Percentiles rank a stretch among this genome's conserved stretches.
These are phyloP conservation scores for Talaromyces rugulosus DNA, from an alignment of 2,329 filamentous ascomycete genomes.

Conservation along the genomic window DNA sequence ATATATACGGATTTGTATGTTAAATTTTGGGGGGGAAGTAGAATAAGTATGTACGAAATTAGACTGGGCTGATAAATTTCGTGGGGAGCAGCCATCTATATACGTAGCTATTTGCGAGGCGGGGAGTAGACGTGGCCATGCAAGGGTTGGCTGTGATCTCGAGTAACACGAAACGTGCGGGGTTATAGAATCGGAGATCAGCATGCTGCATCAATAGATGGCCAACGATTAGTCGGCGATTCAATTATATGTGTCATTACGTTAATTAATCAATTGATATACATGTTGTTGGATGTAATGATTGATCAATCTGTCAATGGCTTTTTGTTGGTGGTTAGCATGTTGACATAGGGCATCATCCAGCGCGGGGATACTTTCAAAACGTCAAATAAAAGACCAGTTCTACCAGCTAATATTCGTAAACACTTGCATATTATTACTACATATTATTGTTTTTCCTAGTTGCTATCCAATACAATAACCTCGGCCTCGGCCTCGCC, in stretches of 20 bases:
- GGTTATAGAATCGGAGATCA: neutral
- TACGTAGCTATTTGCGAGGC: neutral
- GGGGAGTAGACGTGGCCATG: neutral
- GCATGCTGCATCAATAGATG: neutral
- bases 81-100: neutral
- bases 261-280: neutral
- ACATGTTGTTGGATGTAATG: neutral
- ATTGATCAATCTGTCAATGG: no score
- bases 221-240: neutral
- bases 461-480: constrained; percentile 63
- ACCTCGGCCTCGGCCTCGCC: constrained; percentile 67
- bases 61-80: neutral
- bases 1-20: neutral
- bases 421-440: neutral
- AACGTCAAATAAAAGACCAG: neutral
- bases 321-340: no score
- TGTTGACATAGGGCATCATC: neutral
- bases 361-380: neutral
- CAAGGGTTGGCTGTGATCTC: neutral
- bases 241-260: neutral
- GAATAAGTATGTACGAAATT: neutral
- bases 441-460: neutral
- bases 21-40: neutral
- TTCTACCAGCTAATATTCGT: neutral
- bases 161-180: neutral